Conservation (phyloP, 2,329 filamentous ascomycete genomes). For the Exophiala sp. region DNA sequence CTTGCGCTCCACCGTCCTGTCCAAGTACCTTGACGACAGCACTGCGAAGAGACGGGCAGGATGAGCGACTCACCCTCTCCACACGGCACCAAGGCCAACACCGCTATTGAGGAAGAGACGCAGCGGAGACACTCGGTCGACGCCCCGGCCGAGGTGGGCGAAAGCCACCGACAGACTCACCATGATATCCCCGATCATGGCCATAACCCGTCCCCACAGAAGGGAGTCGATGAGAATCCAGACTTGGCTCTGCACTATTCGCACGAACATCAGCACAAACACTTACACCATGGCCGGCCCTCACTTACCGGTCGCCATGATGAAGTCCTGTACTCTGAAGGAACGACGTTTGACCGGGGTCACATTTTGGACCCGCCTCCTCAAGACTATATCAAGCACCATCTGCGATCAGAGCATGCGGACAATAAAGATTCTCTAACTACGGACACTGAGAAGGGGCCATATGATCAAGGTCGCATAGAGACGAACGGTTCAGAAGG, state of each 20-base stretch:
- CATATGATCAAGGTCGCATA: constrained; percentile 30
- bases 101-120: constrained; percentile 7
- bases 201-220: constrained; percentile 27
- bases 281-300: constrained; percentile 37
- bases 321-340: constrained; percentile 47
- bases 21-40: constrained; percentile 27
- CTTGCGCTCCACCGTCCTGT: constrained; percentile 26
- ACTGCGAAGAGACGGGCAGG: constrained; percentile 17
- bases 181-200: constrained; percentile 26
- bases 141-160: constrained; percentile 11
- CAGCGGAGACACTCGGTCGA: constrained; percentile 5
- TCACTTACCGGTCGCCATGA: constrained; percentile 37
- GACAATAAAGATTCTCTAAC: constrained; percentile 28
- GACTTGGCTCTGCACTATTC: constrained; percentile 37
- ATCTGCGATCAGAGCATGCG: constrained; percentile 28
- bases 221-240: constrained; percentile 25
- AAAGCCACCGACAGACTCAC: constrained; percentile 13
- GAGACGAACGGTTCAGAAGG: constrained; percentile 32
- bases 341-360: constrained; percentile 38
- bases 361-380: constrained; percentile 34
- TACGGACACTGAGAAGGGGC: constrained; percentile 41
- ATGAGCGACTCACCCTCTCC: constrained; percentile 4
- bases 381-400: constrained; percentile 40
- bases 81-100: constrained; percentile 4
- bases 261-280: constrained; percentile 38